Evolutionary conservation across 108 stramenopile species (phyloP), one percentile per base, ranked within the genome.

Genomic region (Cyclotella sp.): DNA sequence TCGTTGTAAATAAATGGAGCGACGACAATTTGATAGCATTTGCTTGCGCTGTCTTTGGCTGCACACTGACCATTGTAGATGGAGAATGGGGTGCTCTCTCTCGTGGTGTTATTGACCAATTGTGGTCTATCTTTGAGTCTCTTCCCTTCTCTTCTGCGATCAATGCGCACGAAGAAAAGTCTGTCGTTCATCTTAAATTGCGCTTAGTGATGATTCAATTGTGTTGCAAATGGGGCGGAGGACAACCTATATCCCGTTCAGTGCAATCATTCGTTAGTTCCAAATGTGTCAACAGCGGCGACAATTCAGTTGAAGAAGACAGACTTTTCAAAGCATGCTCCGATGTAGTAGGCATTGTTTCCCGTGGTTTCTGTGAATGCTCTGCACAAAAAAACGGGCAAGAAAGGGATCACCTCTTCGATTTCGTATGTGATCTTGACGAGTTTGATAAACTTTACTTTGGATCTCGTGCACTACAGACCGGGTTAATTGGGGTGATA

Each of bases 351-450:
- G 30, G 68, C n/a, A 62, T 73, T 29, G 57, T 91, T 27, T 86
- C 85, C 68, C 51, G 77, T 34, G 77, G 84, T 22, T 91, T 88
- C 49, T 72, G 47, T 66, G 75, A 63, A 24, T 60, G 59, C 21
- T 46, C 75, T 51, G 52, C 59, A 22, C 28, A n/a, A 52, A 64
- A 51, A 21, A 39, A 63, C 40, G 67, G 26, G 34, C 55, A 49
- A 30, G 49, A 70, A 14, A 76, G 73, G 44, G 74, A 82, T 34
- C 39, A 64, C 18, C 44, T 88, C 4, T 65, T 84, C 26, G 78
- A 81, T 69, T 85, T 91, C 43, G 42, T 91, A 18, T 88, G 79
- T 15, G 92, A 93, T 83, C 46, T 90, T 40, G 66, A 74, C 34
- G 78, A 85, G 58, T 66, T 93, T 29, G 86, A 86, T 47, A 34